Evolutionary conservation across 495 filamentous ascomycete genomes (phyloP).

Genomic region (Letharia lupina): DNA sequence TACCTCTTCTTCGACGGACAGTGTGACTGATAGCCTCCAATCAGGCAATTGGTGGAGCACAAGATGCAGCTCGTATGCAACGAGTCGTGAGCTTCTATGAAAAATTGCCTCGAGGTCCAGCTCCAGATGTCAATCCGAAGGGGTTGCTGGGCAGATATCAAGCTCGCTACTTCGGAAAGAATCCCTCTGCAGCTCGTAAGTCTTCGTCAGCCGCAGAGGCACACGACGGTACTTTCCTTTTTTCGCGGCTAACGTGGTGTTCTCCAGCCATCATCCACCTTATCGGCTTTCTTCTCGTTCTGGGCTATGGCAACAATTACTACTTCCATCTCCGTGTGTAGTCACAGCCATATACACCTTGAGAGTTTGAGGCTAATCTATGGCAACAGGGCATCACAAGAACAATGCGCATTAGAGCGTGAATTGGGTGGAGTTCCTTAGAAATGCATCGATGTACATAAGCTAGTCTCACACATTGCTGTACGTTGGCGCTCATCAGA

Average conservation of each 20-base stretch:
- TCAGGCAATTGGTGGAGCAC: conserved; percentile 39
- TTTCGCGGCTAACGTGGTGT: not conserved
- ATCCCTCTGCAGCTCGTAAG: conserved; percentile 79
- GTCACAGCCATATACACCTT: not conserved
- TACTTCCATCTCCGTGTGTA: conserved; percentile 97
- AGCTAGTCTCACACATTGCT: not conserved
- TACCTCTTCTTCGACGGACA: not conserved
- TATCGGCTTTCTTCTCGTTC: conserved; percentile 60
- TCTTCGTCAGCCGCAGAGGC: conserved; percentile 20
- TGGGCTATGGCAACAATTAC: conserved; percentile 95
- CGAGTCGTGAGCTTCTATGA: conserved; percentile 97
- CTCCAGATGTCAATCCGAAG: conserved; percentile 67
- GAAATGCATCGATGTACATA: conserved; percentile 18
- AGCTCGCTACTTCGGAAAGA: conserved; percentile 90
- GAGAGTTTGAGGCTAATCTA: conserved; percentile 27
- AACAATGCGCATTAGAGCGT: conserved; percentile 85
- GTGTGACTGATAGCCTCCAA: not conserved
- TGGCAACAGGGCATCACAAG: conserved; percentile 82
- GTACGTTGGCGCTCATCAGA: not conserved
- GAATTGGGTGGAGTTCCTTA: not conserved
- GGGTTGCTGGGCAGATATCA: conserved; percentile 83
- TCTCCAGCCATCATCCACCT: conserved; percentile 72
- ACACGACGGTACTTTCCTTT: not conserved
- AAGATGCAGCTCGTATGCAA: conserved; percentile 93
- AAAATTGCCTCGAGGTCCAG: conserved; percentile 83